These are phyloP conservation scores for Eudorina sp. DNA, from an alignment of 139 green algal species.

Conservation along the genomic window DNA sequence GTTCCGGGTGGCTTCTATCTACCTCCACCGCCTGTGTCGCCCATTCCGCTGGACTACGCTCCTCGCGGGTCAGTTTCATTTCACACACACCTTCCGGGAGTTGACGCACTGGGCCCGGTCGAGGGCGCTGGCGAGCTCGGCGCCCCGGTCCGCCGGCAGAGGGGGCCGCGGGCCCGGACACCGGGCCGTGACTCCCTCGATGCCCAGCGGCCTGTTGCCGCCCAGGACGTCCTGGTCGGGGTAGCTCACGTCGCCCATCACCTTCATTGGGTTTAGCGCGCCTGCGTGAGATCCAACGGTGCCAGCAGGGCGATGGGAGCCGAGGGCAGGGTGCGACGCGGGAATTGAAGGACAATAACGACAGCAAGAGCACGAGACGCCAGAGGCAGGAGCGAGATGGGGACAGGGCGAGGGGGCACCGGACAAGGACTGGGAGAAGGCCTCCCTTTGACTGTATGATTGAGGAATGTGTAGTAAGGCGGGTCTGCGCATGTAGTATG, in stretches of 20 bases:
- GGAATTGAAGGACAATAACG: too few relatives aligned
- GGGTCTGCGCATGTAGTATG: too few relatives aligned
- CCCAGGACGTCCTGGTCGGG: slow-evolving; percentile 66
- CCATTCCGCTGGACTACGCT: too few relatives aligned
- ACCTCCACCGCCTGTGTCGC: too few relatives aligned
- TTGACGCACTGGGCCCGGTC: slow-evolving; percentile 63
- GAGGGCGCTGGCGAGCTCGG: slow-evolving; percentile 63
- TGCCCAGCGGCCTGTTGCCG: slow-evolving; percentile 77
- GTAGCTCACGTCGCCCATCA: slow-evolving; percentile 58
- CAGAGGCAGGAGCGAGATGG: too few relatives aligned
- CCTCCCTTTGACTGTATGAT: too few relatives aligned
- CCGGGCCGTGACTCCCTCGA: slow-evolving; percentile 69
- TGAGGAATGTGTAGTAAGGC: too few relatives aligned
- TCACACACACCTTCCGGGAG: slow-evolving; percentile 75
- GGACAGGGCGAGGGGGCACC: too few relatives aligned
- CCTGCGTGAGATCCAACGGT: slow-evolving; percentile 64
- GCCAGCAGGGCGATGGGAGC: slow-evolving; percentile 61
- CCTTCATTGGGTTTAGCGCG: slow-evolving; percentile 61
- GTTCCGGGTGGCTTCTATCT: too few relatives aligned
- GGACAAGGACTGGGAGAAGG: too few relatives aligned
- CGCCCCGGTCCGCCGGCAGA: slow-evolving; percentile 55
- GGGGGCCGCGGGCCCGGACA: slow-evolving; percentile 61
- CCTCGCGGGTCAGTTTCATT: too few relatives aligned
- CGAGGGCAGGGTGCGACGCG: slow-evolving; percentile 58
- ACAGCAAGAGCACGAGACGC: too few relatives aligned